Percentiles rank a stretch among this genome's conserved stretches.
These are phyloP conservation scores for Puccinia novopanici DNA, from an alignment of 1,284 basidiomycete genomes.

Conservation along the genomic window DNA sequence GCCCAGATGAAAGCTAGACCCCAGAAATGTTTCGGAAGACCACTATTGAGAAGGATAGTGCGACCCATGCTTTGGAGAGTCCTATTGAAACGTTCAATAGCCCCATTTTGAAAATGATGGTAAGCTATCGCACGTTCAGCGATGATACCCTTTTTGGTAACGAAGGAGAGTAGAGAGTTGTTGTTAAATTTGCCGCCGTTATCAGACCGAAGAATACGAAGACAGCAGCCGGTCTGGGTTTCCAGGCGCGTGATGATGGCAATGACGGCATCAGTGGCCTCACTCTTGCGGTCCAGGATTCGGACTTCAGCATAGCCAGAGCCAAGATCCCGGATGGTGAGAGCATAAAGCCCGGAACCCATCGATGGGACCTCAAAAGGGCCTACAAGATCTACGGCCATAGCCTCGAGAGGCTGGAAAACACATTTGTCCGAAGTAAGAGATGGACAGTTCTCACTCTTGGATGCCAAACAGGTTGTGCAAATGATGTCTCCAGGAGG, in stretches of 20 bases:
- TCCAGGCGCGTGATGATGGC: no score
- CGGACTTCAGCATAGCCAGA: background rate
- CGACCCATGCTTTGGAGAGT: background rate
- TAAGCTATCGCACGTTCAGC: background rate
- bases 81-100: background rate
- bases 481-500: background rate
- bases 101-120: no score
- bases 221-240: no score
- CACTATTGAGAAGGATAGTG: background rate
- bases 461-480: background rate
- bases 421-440: background rate
- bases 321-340: background rate
- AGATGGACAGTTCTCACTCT: background rate
- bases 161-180: background rate
- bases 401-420: no score
- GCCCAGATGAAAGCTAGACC: background rate
- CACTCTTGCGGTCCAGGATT: no score
- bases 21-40: no score
- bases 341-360: background rate
- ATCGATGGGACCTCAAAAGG: background rate
- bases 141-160: background rate
- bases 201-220: background rate
- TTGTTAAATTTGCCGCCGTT: slow-evolving; percentile 6
- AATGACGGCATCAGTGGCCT: background rate
- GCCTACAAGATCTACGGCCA: background rate